phyloP scores from a whole-genome alignment of 208 protist genomes.

The Trypanosomatidae sp. region DNA sequence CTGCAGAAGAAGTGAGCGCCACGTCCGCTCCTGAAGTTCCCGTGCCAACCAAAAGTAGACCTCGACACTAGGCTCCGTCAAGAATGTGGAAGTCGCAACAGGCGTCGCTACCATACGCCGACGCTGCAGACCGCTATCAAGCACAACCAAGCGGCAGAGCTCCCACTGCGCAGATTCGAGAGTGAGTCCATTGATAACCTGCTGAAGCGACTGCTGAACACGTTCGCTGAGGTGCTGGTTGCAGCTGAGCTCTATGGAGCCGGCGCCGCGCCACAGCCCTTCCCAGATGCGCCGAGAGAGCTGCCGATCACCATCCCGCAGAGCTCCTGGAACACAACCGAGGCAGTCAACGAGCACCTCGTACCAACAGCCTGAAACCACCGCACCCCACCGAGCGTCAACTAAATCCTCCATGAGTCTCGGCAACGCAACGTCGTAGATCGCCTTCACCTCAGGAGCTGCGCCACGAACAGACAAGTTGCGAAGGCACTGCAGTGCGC shows the following conservation, averaged over 20 bases:
- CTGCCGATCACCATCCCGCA: slow-evolving; percentile 4
- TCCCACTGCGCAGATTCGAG: slow-evolving; percentile 21
- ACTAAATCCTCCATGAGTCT: slow-evolving; percentile 24
- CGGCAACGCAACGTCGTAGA: slow-evolving; percentile 11
- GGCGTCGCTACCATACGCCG: not conserved
- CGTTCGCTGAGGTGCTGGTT: slow-evolving; percentile 2
- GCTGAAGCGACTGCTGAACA: slow-evolving; percentile 4
- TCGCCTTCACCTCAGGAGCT: slow-evolving; percentile 13
- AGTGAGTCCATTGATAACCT: slow-evolving; percentile 1
- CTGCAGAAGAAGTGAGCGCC: slow-evolving; percentile 13
- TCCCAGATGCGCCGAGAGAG: slow-evolving; percentile 25
- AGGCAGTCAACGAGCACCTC: slow-evolving; percentile 6
- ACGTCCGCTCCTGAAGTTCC: slow-evolving; percentile 11
- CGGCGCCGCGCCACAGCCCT: slow-evolving; percentile 22
- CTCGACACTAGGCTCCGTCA: not conserved
- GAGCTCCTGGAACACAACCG: not conserved
- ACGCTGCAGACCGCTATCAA: slow-evolving; percentile 10
- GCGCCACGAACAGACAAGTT: not conserved
- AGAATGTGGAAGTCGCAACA: not conserved
- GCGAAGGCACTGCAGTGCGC: slow-evolving; percentile 12
- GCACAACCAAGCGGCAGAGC: slow-evolving; percentile 17
- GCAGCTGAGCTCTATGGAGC: slow-evolving; percentile 5
- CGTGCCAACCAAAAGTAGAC: slow-evolving; percentile 1
- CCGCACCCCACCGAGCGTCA: slow-evolving; percentile 9
- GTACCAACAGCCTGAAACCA: slow-evolving; percentile 3